Base-by-base conservation (phyloP, 768 basidiomycete genomes). In the Mycena venus region DNA sequence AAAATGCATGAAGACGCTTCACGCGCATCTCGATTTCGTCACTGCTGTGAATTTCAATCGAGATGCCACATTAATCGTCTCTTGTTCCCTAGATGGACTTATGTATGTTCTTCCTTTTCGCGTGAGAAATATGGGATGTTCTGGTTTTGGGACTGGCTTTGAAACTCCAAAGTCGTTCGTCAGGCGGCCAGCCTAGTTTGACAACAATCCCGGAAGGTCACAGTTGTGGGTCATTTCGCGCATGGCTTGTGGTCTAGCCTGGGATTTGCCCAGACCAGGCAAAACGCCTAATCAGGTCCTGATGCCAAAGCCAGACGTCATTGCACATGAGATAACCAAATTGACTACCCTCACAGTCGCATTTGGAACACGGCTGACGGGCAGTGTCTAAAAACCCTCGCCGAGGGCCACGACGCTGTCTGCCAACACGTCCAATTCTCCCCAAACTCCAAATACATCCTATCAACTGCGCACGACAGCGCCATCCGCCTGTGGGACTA, bases 401-500 rank as follows among this genome's bases (percentile, higher is more conserved):
- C 96, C 12, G 96, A 98, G 83, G 95, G 95, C 21, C 92, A 94
- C 62, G 91, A 95, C 55, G 94, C 96, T 2, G 89, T 96, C 75
- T 97, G 91, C 74, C 96, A 97, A 84, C 94, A 94, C 79, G 96
- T 97, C 19, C 91, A 94, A 78, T 99, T 99, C 85, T 97, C 97
- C 0, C 98, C 98, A 11, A 98, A 98, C 79, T 96, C 96, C 9
- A 95, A 95, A 83, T 97, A 96, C 83, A 94, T 99, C 64, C 89
- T 99, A 63, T 96, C 96, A 1, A 95, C 96, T 0, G 95, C 98
- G 0, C 94, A 99, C 79, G 97, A 99, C 80, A 96, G 93, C 70
- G 93, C 94, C 0, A 96, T 99, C 75, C 93, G 98, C 1, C 86
- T 99, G 5, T 99, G 98, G 97, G 96, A 98, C 79, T 98, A 96